phyloP scores from a whole-genome alignment of 768 basidiomycete genomes.

The Lyophyllum semitale region DNA sequence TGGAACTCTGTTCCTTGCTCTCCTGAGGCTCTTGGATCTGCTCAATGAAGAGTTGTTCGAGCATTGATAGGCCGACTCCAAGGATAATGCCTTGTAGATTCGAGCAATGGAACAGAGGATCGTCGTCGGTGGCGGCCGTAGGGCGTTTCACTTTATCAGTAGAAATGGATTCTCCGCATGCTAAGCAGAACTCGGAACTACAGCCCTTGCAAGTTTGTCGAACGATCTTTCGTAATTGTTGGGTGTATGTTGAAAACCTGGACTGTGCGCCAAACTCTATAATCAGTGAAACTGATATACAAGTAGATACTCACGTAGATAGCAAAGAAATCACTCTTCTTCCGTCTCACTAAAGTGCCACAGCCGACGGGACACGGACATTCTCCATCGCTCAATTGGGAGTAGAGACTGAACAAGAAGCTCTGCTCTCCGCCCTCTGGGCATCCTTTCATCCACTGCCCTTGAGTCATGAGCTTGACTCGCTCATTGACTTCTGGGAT shows the following conservation, averaged over 20 bases:
- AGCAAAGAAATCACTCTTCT: conserved; percentile 80
- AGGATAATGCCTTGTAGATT: conserved; percentile 88
- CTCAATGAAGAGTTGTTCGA: conserved; percentile 72
- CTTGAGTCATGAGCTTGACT: conserved; percentile 77
- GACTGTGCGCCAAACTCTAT: conserved; percentile 45
- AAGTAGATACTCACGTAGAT: conserved; percentile 62
- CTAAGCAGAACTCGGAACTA: conserved; percentile 63
- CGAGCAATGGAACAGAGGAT: conserved; percentile 83
- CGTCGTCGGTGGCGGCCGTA: conserved; percentile 46
- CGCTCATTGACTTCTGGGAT: conserved; percentile 45
- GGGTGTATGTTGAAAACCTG: conserved; percentile 70
- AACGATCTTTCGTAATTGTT: conserved; percentile 59
- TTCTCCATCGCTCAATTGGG: conserved; percentile 62
- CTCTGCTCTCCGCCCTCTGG: conserved; percentile 91
- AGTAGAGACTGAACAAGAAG: conserved; percentile 84
- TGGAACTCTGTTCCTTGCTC: conserved; percentile 32
- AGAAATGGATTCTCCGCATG: conserved; percentile 71
- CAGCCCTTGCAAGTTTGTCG: conserved; percentile 66
- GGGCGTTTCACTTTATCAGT: conserved; percentile 43
- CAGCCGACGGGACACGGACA: conserved; percentile 79
- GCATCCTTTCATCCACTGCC: conserved; percentile 97
- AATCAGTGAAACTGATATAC: conserved; percentile 8
- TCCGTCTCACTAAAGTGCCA: conserved; percentile 58
- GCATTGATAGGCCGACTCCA: conserved; percentile 87
- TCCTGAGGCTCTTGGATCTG: conserved; percentile 42